phyloP scores from a whole-genome alignment of 2,329 filamentous ascomycete species.

The Keithomyces neogunnii region DNA sequence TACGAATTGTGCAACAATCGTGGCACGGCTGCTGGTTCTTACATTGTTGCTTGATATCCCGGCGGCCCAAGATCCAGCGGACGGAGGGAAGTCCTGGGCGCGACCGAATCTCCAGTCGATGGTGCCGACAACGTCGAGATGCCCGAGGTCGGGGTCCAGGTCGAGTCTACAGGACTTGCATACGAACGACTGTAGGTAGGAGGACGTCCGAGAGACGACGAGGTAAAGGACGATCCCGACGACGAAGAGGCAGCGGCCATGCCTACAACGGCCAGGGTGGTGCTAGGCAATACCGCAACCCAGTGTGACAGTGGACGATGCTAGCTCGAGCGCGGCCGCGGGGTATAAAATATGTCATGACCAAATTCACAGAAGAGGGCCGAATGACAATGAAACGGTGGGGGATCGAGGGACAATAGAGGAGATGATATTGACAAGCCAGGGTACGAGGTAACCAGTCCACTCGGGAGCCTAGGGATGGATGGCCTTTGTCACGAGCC shows the following conservation, averaged over 20 bases:
- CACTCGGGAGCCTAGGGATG: not conserved
- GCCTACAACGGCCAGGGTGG: conserved; percentile 8
- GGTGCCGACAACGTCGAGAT: conserved; percentile 35
- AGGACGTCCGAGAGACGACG: conserved; percentile 34
- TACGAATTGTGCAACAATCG: not conserved
- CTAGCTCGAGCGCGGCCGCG: not conserved
- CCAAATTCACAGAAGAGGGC: not conserved
- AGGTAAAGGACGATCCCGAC: conserved; percentile 39
- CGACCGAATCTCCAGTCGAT: conserved; percentile 25
- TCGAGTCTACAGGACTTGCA: conserved; percentile 34
- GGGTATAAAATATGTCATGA: conserved; percentile 1
- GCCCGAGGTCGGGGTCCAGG: conserved; percentile 37
- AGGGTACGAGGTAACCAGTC: not conserved
- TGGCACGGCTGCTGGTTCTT: conserved; percentile 10
- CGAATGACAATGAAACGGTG: not conserved
- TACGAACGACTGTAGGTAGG: conserved; percentile 32
- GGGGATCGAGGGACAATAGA: not conserved
- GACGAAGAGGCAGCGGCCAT: conserved; percentile 34
- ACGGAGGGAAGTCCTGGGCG: conserved; percentile 29
- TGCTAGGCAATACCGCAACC: not conserved
- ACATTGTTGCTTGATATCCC: conserved; percentile 47
- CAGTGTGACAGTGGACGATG: not conserved
- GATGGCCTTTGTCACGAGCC: conserved; percentile 1
- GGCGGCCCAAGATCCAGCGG: conserved; percentile 44
- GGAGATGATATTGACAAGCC: not conserved